Evolutionary conservation across 805 yeast species (phyloP), one percentile per base, ranked within the genome.

Genomic region (Cyberlindnera xishuangbannaensis): DNA sequence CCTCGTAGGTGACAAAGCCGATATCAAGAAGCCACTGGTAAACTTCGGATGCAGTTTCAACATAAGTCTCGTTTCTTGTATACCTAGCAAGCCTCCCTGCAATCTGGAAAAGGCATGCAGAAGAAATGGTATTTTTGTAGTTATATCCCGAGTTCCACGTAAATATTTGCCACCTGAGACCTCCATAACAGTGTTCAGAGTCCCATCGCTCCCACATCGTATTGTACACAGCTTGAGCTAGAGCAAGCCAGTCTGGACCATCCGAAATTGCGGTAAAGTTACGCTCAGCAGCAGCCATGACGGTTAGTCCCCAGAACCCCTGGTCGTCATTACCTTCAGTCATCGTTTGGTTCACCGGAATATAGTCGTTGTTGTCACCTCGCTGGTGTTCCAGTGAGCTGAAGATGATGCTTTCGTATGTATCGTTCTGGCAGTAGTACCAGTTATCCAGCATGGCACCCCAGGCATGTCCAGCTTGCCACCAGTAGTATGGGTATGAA

Each of bases 391-490:
- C 25, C 26, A 64, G 31, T 6, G 94, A 85, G n/a, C 68, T 66
- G 49, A 70, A 70, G 38, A 85, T 63, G 15, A 73, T 35, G 2
- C 63, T 59, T 31, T 71, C 78, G 50, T 69, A 81, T 0, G 88
- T 76, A 43, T 70, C 72, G 59, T 87, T 78, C 31, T 78, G 66
- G 57, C 90, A 80, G 49, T 73, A 74, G 49, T 59, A 76, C 68
- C 83, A 69, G 51, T 78, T 79, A 53, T 86, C 95, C 18, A 90
- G 52, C 64, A 83, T 56, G 8, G 67, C 64, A 25, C 74, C 73
- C 59, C 64, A 82, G 0, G 87, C 92, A 50, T 84, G 90, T 45
- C 95, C 95, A 15, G 94, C 88, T 56, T 83, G 82, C 95, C 95
- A 84, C 87, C 90, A 87, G 60, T 80, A 82, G 58, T 82, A 82